Evolutionary conservation across 208 protist genomes (phyloP).

Genomic region (Leishmania amazonensis): DNA sequence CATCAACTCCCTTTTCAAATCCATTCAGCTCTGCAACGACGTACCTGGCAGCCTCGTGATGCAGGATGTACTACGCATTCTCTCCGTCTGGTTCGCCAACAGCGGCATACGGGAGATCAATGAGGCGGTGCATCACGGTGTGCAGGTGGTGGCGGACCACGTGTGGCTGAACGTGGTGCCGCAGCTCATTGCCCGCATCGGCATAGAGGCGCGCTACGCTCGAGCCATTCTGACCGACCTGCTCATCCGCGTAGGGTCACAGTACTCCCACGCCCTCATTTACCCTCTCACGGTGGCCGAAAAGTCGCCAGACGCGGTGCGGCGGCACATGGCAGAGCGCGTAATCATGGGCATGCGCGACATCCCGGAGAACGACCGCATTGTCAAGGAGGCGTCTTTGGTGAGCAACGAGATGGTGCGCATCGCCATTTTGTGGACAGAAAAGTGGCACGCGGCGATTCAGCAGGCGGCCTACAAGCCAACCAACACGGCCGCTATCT

Average conservation of each 20-base stretch:
- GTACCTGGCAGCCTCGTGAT: conserved; percentile 76
- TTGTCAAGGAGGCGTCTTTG: conserved; percentile 95
- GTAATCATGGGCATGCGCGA: conserved; percentile 82
- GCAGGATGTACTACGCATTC: conserved; percentile 98
- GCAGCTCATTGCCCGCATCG: conserved; percentile 98
- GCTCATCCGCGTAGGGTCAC: conserved; percentile 94
- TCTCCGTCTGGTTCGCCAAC: conserved; percentile 99
- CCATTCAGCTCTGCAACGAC: conserved; percentile 75
- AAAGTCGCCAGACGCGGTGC: conserved; percentile 80
- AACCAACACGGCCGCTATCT: conserved; percentile 90
- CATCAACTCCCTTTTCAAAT: conserved; percentile 81
- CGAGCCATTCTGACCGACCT: conserved; percentile 94
- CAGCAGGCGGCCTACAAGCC: conserved; percentile 97
- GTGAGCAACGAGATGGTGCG: conserved; percentile 98
- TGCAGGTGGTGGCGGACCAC: conserved; percentile 93
- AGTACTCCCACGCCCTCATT: conserved; percentile 99
- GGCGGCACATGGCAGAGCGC: conserved; percentile 77
- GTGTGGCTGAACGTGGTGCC: conserved; percentile 99
- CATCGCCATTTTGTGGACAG: conserved; percentile 98
- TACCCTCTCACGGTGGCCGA: conserved; percentile 99
- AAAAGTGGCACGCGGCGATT: conserved; percentile 95
- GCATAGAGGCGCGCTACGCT: conserved; percentile 89
- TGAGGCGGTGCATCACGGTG: conserved; percentile 88
- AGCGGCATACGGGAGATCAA: conserved; percentile 72
- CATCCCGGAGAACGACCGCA: conserved; percentile 56